Conservation (phyloP, 495 filamentous ascomycete genomes). For the Penicillium alfredii region DNA sequence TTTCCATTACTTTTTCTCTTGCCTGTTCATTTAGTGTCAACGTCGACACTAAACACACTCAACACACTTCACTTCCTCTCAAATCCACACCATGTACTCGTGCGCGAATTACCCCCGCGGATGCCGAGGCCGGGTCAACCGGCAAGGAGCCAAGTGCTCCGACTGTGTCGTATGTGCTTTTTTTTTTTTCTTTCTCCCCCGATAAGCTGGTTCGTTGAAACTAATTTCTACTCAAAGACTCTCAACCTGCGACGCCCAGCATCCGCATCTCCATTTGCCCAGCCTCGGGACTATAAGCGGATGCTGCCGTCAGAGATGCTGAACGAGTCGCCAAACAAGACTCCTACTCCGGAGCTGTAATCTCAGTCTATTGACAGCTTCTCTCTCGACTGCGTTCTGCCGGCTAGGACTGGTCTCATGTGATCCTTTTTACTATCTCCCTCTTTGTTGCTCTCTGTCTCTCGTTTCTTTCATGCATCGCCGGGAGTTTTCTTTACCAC, state of each 20-base stretch:
- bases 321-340: conserved; percentile 24
- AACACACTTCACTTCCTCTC: conserved; percentile 4
- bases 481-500: not conserved
- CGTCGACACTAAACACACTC: conserved; percentile 1
- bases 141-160: conserved; percentile 38
- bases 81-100: conserved; percentile 37
- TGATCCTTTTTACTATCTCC: not conserved
- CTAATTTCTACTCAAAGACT: conserved; percentile 22
- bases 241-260: conserved; percentile 41
- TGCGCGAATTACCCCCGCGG: conserved; percentile 48
- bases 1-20: too few relatives aligned
- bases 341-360: conserved; percentile 18
- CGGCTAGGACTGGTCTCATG: conserved; percentile 25
- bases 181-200: not conserved
- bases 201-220: too few relatives aligned
- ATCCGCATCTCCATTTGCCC: conserved; percentile 40
- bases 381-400: conserved; percentile 14
- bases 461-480: too few relatives aligned
- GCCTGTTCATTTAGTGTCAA: conserved; percentile 3
- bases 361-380: conserved; percentile 4
- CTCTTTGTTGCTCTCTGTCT: conserved; percentile 2
- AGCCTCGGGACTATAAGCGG: conserved; percentile 40
- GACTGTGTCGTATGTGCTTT: conserved; percentile 42
- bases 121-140: conserved; percentile 45
- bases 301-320: conserved; percentile 37